Conservation (phyloP, 179 eudicot species). For the Sideroxylon spinosum region DNA sequence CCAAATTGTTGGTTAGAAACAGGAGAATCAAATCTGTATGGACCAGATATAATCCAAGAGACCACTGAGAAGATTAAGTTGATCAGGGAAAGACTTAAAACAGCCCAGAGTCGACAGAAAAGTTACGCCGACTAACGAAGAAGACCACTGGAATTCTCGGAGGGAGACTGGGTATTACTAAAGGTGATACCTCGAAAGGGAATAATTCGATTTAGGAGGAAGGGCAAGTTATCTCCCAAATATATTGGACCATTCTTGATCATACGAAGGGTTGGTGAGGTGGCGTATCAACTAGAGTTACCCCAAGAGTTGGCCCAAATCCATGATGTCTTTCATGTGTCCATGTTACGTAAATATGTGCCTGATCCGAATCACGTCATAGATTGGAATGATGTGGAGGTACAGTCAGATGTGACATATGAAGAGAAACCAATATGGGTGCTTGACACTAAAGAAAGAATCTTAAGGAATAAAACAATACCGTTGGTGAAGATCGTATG, state of each 20-base stretch:
- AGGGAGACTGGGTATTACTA: conserved; percentile 6
- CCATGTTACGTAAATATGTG: neutral
- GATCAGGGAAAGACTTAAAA: neutral
- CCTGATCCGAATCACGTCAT: neutral
- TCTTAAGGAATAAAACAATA: too few relatives aligned
- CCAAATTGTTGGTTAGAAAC: too few relatives aligned
- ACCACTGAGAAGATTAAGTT: neutral
- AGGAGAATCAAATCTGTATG: too few relatives aligned
- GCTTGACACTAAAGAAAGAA: too few relatives aligned
- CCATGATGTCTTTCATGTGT: conserved; percentile 13
- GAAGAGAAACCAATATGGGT: too few relatives aligned
- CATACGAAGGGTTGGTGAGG: neutral
- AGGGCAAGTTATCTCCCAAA: conserved; percentile 15
- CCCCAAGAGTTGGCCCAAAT: neutral
- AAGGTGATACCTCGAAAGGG: conserved; percentile 2
- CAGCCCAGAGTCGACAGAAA: conserved; percentile 10
- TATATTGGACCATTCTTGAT: conserved; percentile 9
- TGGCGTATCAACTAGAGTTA: neutral
- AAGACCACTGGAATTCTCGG: neutral
- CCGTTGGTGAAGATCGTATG: too few relatives aligned
- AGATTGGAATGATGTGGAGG: neutral
- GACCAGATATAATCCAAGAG: conserved; percentile 1
- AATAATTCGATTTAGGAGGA: conserved; percentile 1
- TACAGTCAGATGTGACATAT: too few relatives aligned
- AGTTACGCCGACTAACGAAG: neutral